Evolutionary conservation across 805 yeast species (phyloP), one percentile per base, ranked within the genome.

Genomic region (Lachancea nothofagi): DNA sequence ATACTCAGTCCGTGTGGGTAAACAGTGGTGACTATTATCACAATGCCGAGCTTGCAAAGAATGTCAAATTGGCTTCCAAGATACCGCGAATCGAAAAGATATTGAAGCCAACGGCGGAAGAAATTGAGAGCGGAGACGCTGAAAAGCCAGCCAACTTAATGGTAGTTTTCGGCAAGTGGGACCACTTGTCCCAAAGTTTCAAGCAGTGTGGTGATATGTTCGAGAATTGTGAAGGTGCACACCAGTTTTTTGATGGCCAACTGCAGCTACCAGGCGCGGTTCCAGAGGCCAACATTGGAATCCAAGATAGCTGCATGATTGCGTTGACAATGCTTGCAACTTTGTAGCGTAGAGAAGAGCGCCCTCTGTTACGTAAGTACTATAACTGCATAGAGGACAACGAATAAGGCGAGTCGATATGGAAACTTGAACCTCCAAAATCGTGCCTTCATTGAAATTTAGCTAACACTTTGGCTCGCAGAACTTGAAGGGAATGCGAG

Each of bases 251-350:
- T 57, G 95, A 87, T 59, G 79, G 81, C 3, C 66, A 71, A 40
- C 36, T 77, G 18, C 53, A 53, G 5, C 70, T 82, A 6, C 81
- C 83, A 1, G 57, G 64, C 1, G 75, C 81, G 0, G 70, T 75
- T 7, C 59, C 60, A n/a, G 52, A 47, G 22, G 65, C 64, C 5
- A 44, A 49, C 35, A 29, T 58, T 0, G 66, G 83, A 43, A 69
- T 81, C 1, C 95, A 85, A 52, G 96, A 87, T 58, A 82, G 80
- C 3, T 70, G 78, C 1, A 53, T 80, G 61, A 75, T 83, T 7
- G 72, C 80, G 0, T 58, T 82, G 33, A 59, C 86, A 0, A 62
- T 61, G 15, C 37, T 33, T 14, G 18, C 43, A 8, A 29, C 9
- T 14, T n/a, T 36, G 32, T 35, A 28, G 31, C 17, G 5, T 5